phyloP scores from a whole-genome alignment of 805 yeast species.

The Pichia gijzeniarum region DNA sequence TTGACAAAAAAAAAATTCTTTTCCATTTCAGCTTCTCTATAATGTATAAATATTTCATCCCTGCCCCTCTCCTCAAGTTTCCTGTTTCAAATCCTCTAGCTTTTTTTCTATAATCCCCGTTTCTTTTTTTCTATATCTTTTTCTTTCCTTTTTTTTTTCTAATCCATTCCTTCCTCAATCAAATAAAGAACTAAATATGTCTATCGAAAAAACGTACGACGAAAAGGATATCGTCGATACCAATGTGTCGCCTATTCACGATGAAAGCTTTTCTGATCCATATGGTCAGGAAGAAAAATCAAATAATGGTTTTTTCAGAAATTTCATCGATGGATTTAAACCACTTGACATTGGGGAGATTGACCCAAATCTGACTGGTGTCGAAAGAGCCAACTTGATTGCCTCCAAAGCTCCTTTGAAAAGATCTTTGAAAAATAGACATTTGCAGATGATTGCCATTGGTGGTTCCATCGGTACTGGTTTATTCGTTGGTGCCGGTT shows the following conservation, averaged over 20 bases:
- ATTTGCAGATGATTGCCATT: conserved; percentile 73
- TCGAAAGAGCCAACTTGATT: conserved; percentile 40
- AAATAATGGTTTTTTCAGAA: conserved; percentile 15
- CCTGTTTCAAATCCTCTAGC: too few relatives aligned
- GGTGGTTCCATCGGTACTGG: conserved; percentile 87
- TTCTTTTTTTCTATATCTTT: too few relatives aligned
- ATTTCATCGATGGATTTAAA: conserved; percentile 29
- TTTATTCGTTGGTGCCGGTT: conserved; percentile 67
- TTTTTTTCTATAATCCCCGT: too few relatives aligned
- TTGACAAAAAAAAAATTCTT: too few relatives aligned
- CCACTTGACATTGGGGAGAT: conserved; percentile 30
- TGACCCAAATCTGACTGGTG: conserved; percentile 38
- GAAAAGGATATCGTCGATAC: conserved; percentile 21
- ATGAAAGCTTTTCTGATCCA: conserved; percentile 8
- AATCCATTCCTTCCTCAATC: background rate
- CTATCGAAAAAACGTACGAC: conserved; percentile 12
- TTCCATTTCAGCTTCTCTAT: too few relatives aligned
- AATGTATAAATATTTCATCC: too few relatives aligned
- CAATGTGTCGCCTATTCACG: conserved; percentile 20
- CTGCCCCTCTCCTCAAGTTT: too few relatives aligned
- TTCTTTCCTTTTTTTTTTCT: too few relatives aligned
- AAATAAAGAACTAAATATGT: conserved; percentile 6
- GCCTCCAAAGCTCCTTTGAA: conserved; percentile 46
- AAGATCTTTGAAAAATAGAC: conserved; percentile 53
- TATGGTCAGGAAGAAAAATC: background rate